Base-by-base conservation (phyloP, 176 grass and related monocot genomes). In the Raddia distichophylla region DNA sequence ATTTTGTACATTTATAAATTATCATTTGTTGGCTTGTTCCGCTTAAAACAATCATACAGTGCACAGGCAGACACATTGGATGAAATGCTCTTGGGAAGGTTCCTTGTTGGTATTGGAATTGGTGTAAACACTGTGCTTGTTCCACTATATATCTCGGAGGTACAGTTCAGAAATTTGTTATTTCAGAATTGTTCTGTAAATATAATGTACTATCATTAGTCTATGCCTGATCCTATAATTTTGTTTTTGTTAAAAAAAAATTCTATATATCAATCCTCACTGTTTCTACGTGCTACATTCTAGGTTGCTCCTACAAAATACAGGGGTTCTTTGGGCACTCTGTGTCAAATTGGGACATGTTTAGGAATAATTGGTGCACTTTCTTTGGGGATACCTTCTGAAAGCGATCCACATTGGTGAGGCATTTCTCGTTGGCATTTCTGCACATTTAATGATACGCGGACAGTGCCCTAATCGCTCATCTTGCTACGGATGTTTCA, bases 361-460 rank as follows among this genome's bases (percentile, higher is more conserved):
- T 81, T 99, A 87, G 96, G 96, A 81, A 98, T 98, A 88, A 95
- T 98, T 89, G 89, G 86, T 72, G 82, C 89, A 58, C 87, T 98
- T 79, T 87, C 96, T 42, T 90, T 95, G 73, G 96, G 86, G 64
- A 91, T 98, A 93, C 92, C 92, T 78, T 95, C 96, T 86, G 96
- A 95, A 93, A 98, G 84, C 47, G 89, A 98, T 90, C 91, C 93
- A 62, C 96, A 95, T 84, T 99, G 96, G 93, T 99, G 85, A 90
- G 96, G 56, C 73, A 85, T 83, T 66, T 91, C 80, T 71, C 2
- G 47, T 84, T 88, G 75, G 61, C 42, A 79, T 78, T 86, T 88
- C 72, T 61, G 19, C 76, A 74, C 52, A 81, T 35, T 83, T 90
- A 86, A 78, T 86, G 45, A 82, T 82, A 27, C 27, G 27, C 27